These are phyloP conservation scores for Populus hybrid DNA, from an alignment of 441 rosid species.

Conservation along the genomic window DNA sequence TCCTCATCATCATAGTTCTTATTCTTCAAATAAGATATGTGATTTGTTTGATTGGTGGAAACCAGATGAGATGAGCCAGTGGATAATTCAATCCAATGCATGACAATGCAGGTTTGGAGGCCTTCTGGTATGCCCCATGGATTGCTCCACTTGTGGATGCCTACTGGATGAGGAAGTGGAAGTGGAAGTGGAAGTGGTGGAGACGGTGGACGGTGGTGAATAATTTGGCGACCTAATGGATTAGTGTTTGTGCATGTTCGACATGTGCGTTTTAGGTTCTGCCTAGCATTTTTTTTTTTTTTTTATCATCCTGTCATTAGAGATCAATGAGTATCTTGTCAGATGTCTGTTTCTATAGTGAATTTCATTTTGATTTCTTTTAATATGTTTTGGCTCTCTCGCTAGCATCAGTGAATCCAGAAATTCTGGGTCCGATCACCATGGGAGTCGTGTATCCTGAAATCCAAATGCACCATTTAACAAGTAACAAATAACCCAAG, in stretches of 20 bases:
- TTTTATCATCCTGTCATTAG: neutral
- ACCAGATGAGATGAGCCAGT: neutral
- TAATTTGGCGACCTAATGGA: neutral
- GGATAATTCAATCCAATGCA: slow-evolving; percentile 18
- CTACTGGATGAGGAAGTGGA: slow-evolving; percentile 1
- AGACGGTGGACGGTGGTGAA: neutral
- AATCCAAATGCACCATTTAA: no score
- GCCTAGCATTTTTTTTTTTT: no score
- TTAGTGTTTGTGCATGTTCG: neutral
- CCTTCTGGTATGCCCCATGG: slow-evolving; percentile 17
- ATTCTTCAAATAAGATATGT: no score
- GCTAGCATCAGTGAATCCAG: slow-evolving; percentile 48
- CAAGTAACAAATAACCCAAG: no score
- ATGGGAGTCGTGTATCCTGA: slow-evolving; percentile 48
- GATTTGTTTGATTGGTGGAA: no score
- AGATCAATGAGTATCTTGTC: no score
- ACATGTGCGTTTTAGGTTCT: neutral
- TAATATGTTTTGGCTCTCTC: neutral
- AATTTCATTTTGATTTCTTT: neutral
- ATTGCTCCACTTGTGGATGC: slow-evolving; percentile 18
- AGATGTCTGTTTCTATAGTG: no score
- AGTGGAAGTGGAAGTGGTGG: neutral
- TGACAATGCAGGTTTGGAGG: slow-evolving; percentile 18
- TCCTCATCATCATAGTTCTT: no score
- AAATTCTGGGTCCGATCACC: slow-evolving; percentile 97